These are phyloP conservation scores for Hibiscus trionum DNA, from an alignment of 345 rosid species.

Conservation along the genomic window DNA sequence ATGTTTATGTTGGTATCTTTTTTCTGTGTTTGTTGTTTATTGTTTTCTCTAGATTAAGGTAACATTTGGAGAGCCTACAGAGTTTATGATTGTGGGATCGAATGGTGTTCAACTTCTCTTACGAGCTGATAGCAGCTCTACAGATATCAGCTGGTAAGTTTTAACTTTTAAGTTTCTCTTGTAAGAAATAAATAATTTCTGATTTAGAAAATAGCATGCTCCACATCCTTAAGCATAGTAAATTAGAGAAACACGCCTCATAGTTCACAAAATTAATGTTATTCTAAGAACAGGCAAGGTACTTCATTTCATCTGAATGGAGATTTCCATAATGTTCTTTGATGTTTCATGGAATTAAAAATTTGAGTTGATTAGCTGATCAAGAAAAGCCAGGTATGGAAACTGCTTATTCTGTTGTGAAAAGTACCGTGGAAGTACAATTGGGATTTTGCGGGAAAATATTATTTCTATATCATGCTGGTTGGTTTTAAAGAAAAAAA, in stretches of 20 bases:
- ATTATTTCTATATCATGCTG: neutral
- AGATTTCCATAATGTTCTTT: neutral
- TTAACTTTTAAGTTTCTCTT: neutral
- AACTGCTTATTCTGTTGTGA: neutral
- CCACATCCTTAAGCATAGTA: neutral
- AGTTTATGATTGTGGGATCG: conserved; percentile 48
- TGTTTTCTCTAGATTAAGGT: conserved; percentile 45
- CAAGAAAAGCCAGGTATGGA: neutral
- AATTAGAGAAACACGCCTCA: neutral
- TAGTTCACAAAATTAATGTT: neutral
- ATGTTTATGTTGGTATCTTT: neutral
- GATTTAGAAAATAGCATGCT: neutral
- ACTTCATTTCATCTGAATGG: neutral
- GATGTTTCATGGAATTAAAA: neutral
- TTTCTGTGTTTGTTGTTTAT: neutral
- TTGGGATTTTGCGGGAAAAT: neutral
- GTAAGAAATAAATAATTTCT: neutral
- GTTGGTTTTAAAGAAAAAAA: neutral
- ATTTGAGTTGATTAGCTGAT: neutral
- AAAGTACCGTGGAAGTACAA: neutral
- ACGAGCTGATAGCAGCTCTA: conserved; percentile 38
- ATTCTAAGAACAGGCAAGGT: neutral
- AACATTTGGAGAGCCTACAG: conserved; percentile 59
- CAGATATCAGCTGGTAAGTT: conserved; percentile 63
- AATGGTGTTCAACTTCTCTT: conserved; percentile 42